Conservation (phyloP, 192 early-diverging fungal genomes). For the Fimicolochytrium jonesii region DNA sequence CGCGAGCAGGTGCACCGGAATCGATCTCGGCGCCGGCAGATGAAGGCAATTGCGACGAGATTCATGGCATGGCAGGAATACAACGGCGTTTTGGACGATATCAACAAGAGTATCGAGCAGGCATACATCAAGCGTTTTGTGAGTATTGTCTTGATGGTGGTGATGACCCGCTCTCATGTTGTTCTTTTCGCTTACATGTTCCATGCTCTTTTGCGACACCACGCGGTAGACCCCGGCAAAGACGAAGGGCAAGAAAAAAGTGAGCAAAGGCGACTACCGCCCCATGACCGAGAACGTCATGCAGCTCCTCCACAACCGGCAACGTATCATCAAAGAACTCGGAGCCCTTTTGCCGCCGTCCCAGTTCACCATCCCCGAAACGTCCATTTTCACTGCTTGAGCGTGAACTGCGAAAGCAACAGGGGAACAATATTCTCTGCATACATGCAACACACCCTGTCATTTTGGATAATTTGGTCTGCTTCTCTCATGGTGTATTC, state of each 20-base stretch:
- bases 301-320: slow-evolving; percentile 32
- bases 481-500: too few species aligned
- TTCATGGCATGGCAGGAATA: slow-evolving; percentile 86
- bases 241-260: slow-evolving; percentile 10
- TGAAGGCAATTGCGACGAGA: slow-evolving; percentile 65
- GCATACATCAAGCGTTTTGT: slow-evolving; percentile 84
- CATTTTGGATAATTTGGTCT: too few species aligned
- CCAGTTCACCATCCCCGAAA: slow-evolving; percentile 27
- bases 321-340: slow-evolving; percentile 32
- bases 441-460: too few species aligned
- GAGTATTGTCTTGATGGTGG: slow-evolving; percentile 33
- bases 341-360: slow-evolving; percentile 35
- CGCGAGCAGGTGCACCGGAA: slow-evolving; percentile 68
- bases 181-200: too few species aligned
- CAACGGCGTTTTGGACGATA: slow-evolving; percentile 75
- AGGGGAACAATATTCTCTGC: too few species aligned
- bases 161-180: not conserved
- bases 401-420: not conserved
- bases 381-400: slow-evolving; percentile 24
- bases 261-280: not conserved
- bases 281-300: slow-evolving; percentile 30
- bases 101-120: slow-evolving; percentile 86
- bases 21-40: slow-evolving; percentile 53
- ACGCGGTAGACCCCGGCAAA: slow-evolving; percentile 16
- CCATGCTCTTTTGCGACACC: too few species aligned